These are phyloP conservation scores for Eucalyptus cladocalyx DNA, from an alignment of 345 rosid genomes.

Conservation along the genomic window DNA sequence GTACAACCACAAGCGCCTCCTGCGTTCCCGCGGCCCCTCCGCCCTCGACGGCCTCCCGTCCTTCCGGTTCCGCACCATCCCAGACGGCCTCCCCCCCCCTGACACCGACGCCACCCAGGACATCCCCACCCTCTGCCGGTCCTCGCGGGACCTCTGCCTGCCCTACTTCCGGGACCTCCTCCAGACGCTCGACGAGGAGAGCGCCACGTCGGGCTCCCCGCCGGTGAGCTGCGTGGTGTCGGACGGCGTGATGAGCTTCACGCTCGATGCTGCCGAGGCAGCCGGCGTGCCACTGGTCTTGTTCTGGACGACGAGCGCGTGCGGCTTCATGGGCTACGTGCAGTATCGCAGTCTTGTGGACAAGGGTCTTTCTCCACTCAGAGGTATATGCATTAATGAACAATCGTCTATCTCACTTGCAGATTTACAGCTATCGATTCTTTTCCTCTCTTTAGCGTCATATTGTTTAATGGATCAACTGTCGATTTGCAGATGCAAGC, in stretches of 20 bases:
- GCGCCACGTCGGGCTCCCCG: not conserved
- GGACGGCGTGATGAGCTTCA: slow-evolving; percentile 25
- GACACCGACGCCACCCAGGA: not conserved
- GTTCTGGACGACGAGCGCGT: slow-evolving; percentile 31
- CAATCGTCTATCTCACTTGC: not conserved
- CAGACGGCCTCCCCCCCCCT: slow-evolving; percentile 23
- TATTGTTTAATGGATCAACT: not conserved
- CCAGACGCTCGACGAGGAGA: not conserved
- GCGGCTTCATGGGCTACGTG: slow-evolving; percentile 8
- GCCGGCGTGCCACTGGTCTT: slow-evolving; percentile 15
- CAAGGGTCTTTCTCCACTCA: slow-evolving; percentile 19
- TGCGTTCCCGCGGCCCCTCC: not conserved
- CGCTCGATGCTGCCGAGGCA: slow-evolving; percentile 20
- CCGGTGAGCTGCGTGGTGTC: slow-evolving; percentile 27
- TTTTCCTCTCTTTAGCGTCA: not conserved
- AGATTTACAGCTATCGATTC: not conserved
- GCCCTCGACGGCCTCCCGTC: slow-evolving; percentile 4
- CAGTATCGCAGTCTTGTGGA: slow-evolving; percentile 8
- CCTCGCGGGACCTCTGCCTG: slow-evolving; percentile 6
- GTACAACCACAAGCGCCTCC: not conserved
- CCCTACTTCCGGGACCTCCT: slow-evolving; percentile 18
- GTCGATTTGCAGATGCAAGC: not conserved
- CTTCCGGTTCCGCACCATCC: slow-evolving; percentile 12
- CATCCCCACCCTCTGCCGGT: slow-evolving; percentile 12
- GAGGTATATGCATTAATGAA: slow-evolving; percentile 12